A percentile compares a stretch with the other conserved stretches of the same genome.
These are phyloP conservation scores for Myxozyma neotropica DNA, from an alignment of 805 yeast species.

Conservation along the genomic window DNA sequence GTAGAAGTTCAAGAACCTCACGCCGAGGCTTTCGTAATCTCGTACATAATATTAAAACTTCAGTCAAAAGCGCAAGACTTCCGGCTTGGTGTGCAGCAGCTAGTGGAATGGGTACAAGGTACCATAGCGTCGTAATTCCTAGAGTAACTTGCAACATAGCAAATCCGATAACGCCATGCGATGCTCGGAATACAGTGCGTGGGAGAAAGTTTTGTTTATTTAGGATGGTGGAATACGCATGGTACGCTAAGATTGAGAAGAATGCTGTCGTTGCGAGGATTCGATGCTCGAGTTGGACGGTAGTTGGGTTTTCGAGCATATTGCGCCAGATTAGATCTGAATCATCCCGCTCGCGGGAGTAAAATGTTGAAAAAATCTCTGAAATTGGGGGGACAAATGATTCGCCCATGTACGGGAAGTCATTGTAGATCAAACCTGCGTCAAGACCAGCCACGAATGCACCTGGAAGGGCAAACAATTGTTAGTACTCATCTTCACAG, in stretches of 20 bases:
- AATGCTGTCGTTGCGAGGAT: conserved; percentile 81
- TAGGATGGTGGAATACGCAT: conserved; percentile 50
- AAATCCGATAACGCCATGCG: conserved; percentile 76
- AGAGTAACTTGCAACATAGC: conserved; percentile 80
- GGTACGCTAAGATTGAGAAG: conserved; percentile 50
- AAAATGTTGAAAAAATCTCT: conserved; percentile 78
- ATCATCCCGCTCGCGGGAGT: conserved; percentile 63
- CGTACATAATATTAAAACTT: conserved; percentile 64
- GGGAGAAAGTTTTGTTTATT: conserved; percentile 51
- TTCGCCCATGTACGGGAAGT: conserved; percentile 94
- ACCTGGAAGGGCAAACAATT: conserved; percentile 63
- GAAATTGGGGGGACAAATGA: conserved; percentile 68
- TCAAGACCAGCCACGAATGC: conserved; percentile 98
- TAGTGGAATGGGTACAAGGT: conserved; percentile 86
- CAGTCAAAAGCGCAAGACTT: conserved; percentile 83
- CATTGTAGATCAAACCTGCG: conserved; percentile 94
- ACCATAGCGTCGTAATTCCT: conserved; percentile 83
- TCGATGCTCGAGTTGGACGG: conserved; percentile 92
- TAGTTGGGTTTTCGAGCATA: conserved; percentile 89
- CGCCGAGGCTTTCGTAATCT: conserved; percentile 45
- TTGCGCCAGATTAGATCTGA: conserved; percentile 90
- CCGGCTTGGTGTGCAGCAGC: conserved; percentile 99
- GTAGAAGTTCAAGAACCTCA: conserved; percentile 1
- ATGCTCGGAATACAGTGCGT: conserved; percentile 54
- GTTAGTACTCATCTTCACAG: conserved; percentile 59